Evolutionary conservation across 768 basidiomycete species (phyloP), one percentile per base, ranked within the genome.

Genomic region (Hypholoma fasciculare): DNA sequence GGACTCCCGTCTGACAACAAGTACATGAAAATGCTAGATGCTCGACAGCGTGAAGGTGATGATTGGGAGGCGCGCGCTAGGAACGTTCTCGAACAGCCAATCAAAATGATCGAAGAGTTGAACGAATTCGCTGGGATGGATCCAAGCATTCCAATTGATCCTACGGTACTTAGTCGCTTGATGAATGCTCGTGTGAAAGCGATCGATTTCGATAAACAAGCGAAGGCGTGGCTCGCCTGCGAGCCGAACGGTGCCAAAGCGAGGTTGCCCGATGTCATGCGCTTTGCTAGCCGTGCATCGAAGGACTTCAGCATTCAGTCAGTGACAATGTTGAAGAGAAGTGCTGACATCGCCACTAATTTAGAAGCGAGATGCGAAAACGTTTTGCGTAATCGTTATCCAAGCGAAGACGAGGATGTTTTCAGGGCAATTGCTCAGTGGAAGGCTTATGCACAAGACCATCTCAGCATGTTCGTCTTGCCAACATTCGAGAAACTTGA

Each of bases 11-110:
- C 76, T 11, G 86, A 89, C 54, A 86, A 94, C 71, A 78, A 81
- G 54, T 82, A 83, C 61, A 78, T 94, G 67, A 74, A 79, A 63
- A 73, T 84, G 65, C 76, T 96, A 37, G 81, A 87, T 61, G 76
- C 78, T n/a, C 80, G 86, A 57, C 81, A 88, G 63, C 76, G 74
- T 9, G 82, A 83, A 30, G 96, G 94, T 1, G 77, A 83, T 50
- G 82, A 82, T 20, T 98, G 95, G 95, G 88, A 91, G 61, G 78
- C 83, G 57, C 80, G 81, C 46, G 92, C 90, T 1, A 82, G 83
- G 53, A 78, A 74, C 23, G 71, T 92, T 49, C 77, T 95, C 40
- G 81, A 82, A 19, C 84, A 89, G 64, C 84, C 87, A 5, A 74
- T 83, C 69, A 90, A 92, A 67, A 88, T 87, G 6, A 81, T 95